Evolutionary conservation across 495 filamentous ascomycete genomes (phyloP), one percentile per base, ranked within the genome.

Genomic region (Aspergillus wentii): DNA sequence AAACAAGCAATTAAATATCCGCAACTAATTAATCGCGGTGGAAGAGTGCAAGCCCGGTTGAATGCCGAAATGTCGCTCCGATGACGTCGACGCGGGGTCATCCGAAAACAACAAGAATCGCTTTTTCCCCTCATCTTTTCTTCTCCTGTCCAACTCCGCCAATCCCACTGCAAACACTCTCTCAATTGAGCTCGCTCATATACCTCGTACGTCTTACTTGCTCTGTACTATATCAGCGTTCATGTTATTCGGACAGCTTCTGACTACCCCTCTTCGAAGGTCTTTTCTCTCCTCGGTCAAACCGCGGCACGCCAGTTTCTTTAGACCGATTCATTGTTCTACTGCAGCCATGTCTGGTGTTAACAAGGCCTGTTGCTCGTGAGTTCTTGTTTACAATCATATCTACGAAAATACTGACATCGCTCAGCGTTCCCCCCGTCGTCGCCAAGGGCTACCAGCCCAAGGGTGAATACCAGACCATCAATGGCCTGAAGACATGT

Each of bases 401-500:
- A 11, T 17, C 18, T 19, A 17, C 28, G 13, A 21, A 15, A 46
- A 15, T 34, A 9, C 5, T 38, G 32, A 20, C 30, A 21, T 18
- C 23, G 13, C 15, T 30, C n/a, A 69, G 66, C 11, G 67, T 78
- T 40, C 76, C 78, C 4, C 75, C 78, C 8, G 61, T 80, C 25
- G 56, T 78, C 14, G 60, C 62, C 41, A 72, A 76, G 43, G 73
- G 59, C 38, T 83, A 82, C 59, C 52, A 71, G 41, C 52, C 68
- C 45, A 83, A 82, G 56, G 79, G 79, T 35, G 60, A 70, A 51
- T 83, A 78, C 52, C 71, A 76, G 49, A 74, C 68, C 28, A 62
- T 80, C 56, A 70, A 72, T 61, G 77, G 78, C 44, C 40, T 78
- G 51, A 77, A 80, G 61, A 80, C 76, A 31, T 83, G 78, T 82